These are phyloP conservation scores for Euphorbia tirucalli DNA, from an alignment of 345 rosid genomes.

Conservation along the genomic window DNA sequence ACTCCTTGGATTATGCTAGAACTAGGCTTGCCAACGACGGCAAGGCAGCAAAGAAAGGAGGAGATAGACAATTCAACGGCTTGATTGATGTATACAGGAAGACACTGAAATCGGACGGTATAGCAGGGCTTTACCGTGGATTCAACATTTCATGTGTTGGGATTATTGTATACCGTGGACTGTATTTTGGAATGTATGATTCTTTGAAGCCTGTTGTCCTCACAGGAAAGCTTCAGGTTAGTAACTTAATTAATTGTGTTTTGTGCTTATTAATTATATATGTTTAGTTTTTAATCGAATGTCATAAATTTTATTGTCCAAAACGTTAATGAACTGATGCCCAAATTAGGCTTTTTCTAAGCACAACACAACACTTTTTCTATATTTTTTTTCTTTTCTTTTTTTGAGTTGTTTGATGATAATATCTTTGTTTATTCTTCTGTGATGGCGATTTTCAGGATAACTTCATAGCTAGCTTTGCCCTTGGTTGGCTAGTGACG, in stretches of 20 bases:
- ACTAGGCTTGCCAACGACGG: conserved; percentile 22
- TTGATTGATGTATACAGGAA: conserved; percentile 31
- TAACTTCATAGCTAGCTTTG: conserved; percentile 35
- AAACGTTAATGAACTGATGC: too few relatives aligned
- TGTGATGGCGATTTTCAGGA: too few relatives aligned
- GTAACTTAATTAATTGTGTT: too few relatives aligned
- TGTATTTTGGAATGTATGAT: conserved; percentile 34
- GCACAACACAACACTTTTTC: too few relatives aligned
- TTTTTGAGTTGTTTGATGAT: too few relatives aligned
- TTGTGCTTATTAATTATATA: too few relatives aligned
- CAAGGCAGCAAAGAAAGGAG: conserved; percentile 20
- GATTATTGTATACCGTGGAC: conserved; percentile 29
- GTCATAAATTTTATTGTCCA: too few relatives aligned
- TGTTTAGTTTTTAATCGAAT: neutral
- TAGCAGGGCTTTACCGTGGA: conserved; percentile 31
- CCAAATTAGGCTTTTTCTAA: too few relatives aligned
- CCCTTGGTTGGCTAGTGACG: conserved; percentile 31
- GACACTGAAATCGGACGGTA: conserved; percentile 24
- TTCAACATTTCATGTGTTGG: conserved; percentile 33
- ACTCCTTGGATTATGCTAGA: conserved; percentile 26
- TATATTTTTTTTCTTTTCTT: too few relatives aligned
- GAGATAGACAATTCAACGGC: conserved; percentile 29
- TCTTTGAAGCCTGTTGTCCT: conserved; percentile 34
- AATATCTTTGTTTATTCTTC: too few relatives aligned
- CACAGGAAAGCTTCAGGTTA: conserved; percentile 26